phyloP scores from a whole-genome alignment of 768 basidiomycete species.

The Tricholoma hemisulphureum region DNA sequence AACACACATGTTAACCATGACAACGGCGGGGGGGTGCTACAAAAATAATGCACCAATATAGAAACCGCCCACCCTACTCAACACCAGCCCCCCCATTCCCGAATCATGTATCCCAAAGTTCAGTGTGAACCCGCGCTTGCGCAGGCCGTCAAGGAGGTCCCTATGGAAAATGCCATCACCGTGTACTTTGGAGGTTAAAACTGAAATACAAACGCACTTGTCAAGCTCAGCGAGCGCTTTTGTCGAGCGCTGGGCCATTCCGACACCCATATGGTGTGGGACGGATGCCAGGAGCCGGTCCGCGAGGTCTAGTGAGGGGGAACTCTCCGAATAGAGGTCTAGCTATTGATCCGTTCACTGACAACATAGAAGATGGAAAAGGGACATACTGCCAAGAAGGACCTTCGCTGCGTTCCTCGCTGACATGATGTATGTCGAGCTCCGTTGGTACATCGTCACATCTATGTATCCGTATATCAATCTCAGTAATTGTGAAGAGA shows the following conservation, averaged over 20 bases:
- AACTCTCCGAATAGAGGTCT: constrained; percentile 15
- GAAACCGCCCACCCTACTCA: constrained; percentile 34
- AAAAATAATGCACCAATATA: constrained; percentile 33
- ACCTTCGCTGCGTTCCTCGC: constrained; percentile 18
- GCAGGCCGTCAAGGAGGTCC: constrained; percentile 38
- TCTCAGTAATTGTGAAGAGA: neutral
- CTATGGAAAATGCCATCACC: constrained; percentile 16
- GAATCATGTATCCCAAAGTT: constrained; percentile 38
- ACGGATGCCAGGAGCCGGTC: constrained; percentile 16
- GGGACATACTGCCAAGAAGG: constrained; percentile 26
- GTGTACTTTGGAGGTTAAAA: neutral
- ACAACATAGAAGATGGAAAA: neutral
- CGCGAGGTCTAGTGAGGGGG: constrained; percentile 6
- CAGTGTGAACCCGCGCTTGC: constrained; percentile 35
- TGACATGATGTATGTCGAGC: constrained; percentile 32
- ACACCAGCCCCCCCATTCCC: constrained; percentile 31
- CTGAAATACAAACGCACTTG: constrained; percentile 7
- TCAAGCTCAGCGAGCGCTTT: constrained; percentile 12
- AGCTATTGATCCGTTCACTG: neutral
- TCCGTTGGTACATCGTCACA: constrained; percentile 59
- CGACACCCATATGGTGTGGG: constrained; percentile 7
- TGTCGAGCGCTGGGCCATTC: constrained; percentile 11
- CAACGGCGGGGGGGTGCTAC: neutral
- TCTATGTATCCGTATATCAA: constrained; percentile 28
- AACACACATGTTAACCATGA: neutral